Conservation (phyloP, 2,329 filamentous ascomycete species). For the Aspergillus sp. region DNA sequence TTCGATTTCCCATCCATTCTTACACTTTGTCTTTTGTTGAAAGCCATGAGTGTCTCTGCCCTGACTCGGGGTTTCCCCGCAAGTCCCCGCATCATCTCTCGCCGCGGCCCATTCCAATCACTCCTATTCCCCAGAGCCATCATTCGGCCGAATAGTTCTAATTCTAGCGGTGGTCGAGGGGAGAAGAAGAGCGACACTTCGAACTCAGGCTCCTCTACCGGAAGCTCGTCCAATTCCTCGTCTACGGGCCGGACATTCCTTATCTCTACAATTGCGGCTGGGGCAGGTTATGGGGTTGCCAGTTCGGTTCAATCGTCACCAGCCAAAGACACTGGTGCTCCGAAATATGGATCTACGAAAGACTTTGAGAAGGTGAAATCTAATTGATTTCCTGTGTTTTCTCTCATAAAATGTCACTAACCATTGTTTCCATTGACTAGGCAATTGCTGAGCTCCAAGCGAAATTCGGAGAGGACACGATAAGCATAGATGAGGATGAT, state of each 20-base stretch:
- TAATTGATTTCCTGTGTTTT: neutral
- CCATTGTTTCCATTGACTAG: conserved; percentile 32
- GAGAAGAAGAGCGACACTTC: conserved; percentile 16
- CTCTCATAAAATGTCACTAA: neutral
- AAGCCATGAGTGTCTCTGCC: conserved; percentile 24
- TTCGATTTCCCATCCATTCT: neutral
- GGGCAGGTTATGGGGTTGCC: conserved; percentile 54
- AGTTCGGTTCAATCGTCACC: conserved; percentile 35
- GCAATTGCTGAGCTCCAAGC: conserved; percentile 57
- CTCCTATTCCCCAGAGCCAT: conserved; percentile 8
- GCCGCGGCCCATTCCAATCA: conserved; percentile 19
- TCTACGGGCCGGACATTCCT: conserved; percentile 50
- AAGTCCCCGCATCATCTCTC: conserved; percentile 25
- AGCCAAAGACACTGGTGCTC: conserved; percentile 19
- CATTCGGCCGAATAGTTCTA: conserved; percentile 23
- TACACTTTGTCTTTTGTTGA: neutral
- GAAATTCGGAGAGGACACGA: conserved; percentile 57
- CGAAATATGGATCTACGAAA: conserved; percentile 39
- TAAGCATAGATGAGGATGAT: conserved; percentile 65
- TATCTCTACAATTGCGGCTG: conserved; percentile 51
- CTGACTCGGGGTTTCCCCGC: conserved; percentile 26
- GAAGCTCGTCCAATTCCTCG: conserved; percentile 36
- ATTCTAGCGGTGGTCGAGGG: neutral
- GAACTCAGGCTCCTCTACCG: conserved; percentile 15
- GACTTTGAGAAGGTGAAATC: conserved; percentile 41